Evolutionary conservation across 2,329 filamentous ascomycete genomes (phyloP).

Genomic region (Alternaria atra): DNA sequence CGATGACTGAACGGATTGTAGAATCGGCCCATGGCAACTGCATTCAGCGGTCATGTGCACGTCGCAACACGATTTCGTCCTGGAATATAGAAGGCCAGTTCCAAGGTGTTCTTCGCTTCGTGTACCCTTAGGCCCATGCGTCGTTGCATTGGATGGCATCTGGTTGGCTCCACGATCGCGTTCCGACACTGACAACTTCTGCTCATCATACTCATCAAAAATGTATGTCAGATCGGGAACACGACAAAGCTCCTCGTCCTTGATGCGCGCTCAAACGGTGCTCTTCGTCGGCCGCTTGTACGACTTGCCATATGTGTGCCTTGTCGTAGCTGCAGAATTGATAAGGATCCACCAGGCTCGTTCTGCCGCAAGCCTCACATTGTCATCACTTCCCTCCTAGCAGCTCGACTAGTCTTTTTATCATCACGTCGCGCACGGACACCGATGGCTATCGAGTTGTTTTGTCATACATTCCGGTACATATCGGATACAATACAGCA

Average conservation of each 20-base stretch:
- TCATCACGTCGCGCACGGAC: neutral
- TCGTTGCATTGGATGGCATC: neutral
- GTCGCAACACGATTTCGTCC: neutral
- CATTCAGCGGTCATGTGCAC: neutral
- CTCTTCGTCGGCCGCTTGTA: neutral
- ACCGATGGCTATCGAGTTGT: neutral
- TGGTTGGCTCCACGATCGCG: neutral
- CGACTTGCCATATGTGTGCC: neutral
- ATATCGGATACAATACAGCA: neutral
- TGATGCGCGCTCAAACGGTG: neutral
- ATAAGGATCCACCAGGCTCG: neutral
- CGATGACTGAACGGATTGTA: neutral
- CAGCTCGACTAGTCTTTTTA: neutral
- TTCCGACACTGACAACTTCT: neutral
- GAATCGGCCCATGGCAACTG: slow-evolving; percentile 1
- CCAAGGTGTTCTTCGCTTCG: neutral
- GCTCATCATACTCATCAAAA: neutral
- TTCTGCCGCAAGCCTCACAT: neutral
- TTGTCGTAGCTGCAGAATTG: neutral
- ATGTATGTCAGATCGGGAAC: neutral
- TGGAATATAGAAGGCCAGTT: neutral
- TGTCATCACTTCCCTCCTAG: neutral
- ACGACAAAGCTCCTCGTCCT: neutral
- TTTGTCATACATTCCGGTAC: neutral
- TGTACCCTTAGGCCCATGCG: neutral